These are phyloP conservation scores for Atkinsonella hypoxylon DNA, from an alignment of 2,329 filamentous ascomycete genomes.

Conservation along the genomic window DNA sequence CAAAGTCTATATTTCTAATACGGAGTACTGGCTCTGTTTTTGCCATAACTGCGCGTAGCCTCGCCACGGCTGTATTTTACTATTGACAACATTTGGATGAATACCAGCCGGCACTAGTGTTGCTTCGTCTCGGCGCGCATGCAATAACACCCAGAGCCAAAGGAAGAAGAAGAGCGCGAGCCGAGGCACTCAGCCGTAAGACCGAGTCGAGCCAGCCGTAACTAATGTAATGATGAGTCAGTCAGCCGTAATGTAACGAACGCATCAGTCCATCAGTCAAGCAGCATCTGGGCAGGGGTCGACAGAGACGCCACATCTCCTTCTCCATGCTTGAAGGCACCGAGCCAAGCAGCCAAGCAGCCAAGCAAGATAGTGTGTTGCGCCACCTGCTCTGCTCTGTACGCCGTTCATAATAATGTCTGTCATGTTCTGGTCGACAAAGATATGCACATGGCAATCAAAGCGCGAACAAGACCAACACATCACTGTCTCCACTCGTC, in stretches of 20 bases:
- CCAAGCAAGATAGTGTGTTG: background rate
- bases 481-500: no score
- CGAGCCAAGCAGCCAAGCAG: background rate
- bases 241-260: background rate
- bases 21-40: background rate
- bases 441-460: no score
- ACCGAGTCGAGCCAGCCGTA: constrained; percentile 1
- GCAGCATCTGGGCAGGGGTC: background rate
- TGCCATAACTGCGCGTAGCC: background rate
- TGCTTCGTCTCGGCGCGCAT: background rate
- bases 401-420: background rate
- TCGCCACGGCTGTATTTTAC: background rate
- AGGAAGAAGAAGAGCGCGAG: no score
- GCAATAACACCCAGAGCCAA: no score
- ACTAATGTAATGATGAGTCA: background rate
- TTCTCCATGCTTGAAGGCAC: background rate
- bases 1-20: background rate
- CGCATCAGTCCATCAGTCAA: background rate
- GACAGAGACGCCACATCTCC: background rate
- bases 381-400: background rate
- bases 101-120: background rate
- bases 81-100: no score
- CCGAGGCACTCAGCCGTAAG: background rate
- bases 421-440: background rate
- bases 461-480: no score